Percentiles rank a stretch among this genome's conserved stretches.
Evolutionary conservation across 208 protist genomes (phyloP).

Genomic region (Balamuthia mandrillaris): DNA sequence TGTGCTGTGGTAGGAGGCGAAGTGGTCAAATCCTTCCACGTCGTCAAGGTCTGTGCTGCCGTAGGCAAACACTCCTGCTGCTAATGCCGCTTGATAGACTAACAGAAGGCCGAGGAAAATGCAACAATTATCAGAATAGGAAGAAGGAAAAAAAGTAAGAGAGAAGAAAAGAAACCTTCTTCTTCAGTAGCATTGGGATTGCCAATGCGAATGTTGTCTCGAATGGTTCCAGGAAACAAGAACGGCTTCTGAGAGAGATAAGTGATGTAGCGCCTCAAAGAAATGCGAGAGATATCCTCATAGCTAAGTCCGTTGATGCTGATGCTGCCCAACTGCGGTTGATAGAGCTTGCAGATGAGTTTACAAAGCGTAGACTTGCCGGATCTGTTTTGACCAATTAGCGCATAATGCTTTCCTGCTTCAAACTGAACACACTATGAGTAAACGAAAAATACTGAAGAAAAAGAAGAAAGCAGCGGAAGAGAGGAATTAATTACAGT

Average conservation of each 20-base stretch:
- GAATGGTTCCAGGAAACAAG: slow-evolving; percentile 58
- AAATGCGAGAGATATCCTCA: slow-evolving; percentile 43
- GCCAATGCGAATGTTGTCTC: slow-evolving; percentile 58
- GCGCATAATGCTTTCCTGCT: slow-evolving; percentile 46
- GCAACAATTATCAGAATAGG: background rate
- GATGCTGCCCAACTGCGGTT: slow-evolving; percentile 15
- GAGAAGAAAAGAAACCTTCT: background rate
- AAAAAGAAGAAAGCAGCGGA: too few species aligned
- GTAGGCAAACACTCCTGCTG: slow-evolving; percentile 58
- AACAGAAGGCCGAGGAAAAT: too few species aligned
- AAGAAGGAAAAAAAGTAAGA: background rate
- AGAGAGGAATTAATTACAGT: too few species aligned
- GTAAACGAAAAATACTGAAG: too few species aligned
- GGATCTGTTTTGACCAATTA: slow-evolving; percentile 49
- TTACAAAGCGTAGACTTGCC: slow-evolving; percentile 54
- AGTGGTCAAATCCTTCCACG: background rate
- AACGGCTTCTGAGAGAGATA: slow-evolving; percentile 60
- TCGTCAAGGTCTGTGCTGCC: background rate
- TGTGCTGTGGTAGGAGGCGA: too few species aligned
- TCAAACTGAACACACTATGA: too few species aligned
- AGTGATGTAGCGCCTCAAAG: slow-evolving; percentile 36
- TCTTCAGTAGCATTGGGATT: slow-evolving; percentile 55
- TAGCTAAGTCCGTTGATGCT: slow-evolving; percentile 51
- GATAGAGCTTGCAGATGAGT: slow-evolving; percentile 52
- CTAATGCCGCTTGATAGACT: slow-evolving; percentile 45